Conservation (phyloP, 306 rosid genomes). For the Chamaecrista fasciculata region DNA sequence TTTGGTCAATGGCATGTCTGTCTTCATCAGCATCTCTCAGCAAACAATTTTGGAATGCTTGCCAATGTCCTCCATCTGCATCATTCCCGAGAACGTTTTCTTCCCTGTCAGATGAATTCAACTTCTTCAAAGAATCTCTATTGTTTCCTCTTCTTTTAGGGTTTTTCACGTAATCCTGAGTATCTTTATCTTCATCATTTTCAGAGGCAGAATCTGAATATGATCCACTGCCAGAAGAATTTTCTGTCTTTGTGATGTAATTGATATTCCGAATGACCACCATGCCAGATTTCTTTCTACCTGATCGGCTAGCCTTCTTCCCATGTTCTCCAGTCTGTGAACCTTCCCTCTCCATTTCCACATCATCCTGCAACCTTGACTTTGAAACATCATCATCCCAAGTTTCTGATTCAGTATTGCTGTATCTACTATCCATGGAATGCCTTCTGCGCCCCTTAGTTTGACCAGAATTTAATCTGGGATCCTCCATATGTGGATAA, state of each 20-base stretch:
- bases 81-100: conserved; percentile 47
- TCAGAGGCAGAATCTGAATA: conserved; percentile 61
- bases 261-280: conserved; percentile 92
- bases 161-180: conserved; percentile 43
- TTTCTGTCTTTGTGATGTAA: conserved; percentile 71
- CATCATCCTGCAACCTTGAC: conserved; percentile 54
- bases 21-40: conserved; percentile 87
- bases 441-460: conserved; percentile 65
- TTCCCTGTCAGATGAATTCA: conserved; percentile 46
- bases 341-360: conserved; percentile 53
- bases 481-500: conserved; percentile 65
- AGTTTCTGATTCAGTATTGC: conserved; percentile 57
- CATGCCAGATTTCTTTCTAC: conserved; percentile 67
- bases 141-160: conserved; percentile 48
- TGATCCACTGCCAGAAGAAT: conserved; percentile 65
- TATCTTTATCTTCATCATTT: conserved; percentile 52
- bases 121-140: conserved; percentile 46
- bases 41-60: conserved; percentile 85
- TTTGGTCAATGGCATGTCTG: conserved; percentile 57
- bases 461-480: conserved; percentile 51
- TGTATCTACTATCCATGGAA: conserved; percentile 72
- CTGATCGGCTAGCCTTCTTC: conserved; percentile 63
- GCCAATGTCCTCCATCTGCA: conserved; percentile 77
- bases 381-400: conserved; percentile 56
- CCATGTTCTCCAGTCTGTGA: conserved; percentile 44